A percentile compares a stretch with the other conserved stretches of the same genome.
Conservation (phyloP, 2,329 filamentous ascomycete genomes). For the Hypomyces rosellus region DNA sequence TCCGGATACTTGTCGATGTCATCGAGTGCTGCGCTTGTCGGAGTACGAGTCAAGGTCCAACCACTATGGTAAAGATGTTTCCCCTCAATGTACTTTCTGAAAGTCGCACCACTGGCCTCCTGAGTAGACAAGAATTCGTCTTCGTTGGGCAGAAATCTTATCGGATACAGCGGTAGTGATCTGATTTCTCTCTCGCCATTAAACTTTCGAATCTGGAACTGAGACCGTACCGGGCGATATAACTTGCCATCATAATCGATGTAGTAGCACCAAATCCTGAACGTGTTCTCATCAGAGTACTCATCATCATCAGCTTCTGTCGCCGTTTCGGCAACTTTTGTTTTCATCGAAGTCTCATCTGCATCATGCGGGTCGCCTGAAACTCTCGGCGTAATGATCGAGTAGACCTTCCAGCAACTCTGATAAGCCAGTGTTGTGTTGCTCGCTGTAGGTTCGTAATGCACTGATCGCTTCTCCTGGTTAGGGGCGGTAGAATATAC, state of each 20-base stretch:
- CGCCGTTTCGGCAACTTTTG: background rate
- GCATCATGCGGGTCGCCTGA: too few relatives aligned
- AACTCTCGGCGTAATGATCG: background rate
- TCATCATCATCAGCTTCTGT: too few relatives aligned
- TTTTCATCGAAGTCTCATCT: too few relatives aligned
- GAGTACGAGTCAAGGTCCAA: constrained; percentile 7
- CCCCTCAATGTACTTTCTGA: background rate
- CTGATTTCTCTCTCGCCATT: constrained; percentile 8
- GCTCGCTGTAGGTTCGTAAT: background rate
- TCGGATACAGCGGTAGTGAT: constrained; percentile 6
- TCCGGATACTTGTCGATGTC: constrained; percentile 8
- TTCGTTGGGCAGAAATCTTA: constrained; percentile 5
- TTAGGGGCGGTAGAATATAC: background rate
- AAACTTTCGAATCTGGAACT: background rate
- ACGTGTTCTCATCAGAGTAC: background rate
- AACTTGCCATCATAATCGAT: constrained; percentile 10
- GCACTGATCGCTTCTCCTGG: background rate
- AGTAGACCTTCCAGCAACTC: background rate
- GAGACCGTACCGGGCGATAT: background rate
- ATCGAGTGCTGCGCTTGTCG: background rate
- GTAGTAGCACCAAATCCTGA: constrained; percentile 2
- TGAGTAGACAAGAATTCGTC: constrained; percentile 1
- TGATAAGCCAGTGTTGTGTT: background rate
- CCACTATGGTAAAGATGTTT: constrained; percentile 7
- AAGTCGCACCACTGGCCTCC: too few relatives aligned